Conservation (phyloP, 441 rosid genomes). For the Euphorbia celastroides region DNA sequence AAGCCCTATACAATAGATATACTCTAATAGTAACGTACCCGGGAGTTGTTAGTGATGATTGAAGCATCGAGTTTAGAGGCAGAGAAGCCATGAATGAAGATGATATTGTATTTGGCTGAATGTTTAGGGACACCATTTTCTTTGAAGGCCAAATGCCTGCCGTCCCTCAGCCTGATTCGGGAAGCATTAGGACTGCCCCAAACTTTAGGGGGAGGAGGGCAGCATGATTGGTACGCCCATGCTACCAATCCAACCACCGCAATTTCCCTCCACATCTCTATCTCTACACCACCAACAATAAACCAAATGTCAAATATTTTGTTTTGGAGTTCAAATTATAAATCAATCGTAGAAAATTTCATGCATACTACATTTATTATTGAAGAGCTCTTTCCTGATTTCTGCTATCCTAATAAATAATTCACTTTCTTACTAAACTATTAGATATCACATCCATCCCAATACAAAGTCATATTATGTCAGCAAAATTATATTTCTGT, state of each 20-base stretch:
- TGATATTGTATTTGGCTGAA: conserved; percentile 44
- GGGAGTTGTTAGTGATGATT: conserved; percentile 22
- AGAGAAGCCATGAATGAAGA: conserved; percentile 52
- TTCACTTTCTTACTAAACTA: too few relatives aligned
- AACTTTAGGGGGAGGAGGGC: conserved; percentile 45
- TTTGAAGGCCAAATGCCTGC: conserved; percentile 66
- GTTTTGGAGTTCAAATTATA: too few relatives aligned
- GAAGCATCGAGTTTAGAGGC: conserved; percentile 33
- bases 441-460: too few relatives aligned
- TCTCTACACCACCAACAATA: too few relatives aligned
- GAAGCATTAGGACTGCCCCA: conserved; percentile 45
- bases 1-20: too few relatives aligned
- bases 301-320: too few relatives aligned
- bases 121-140: conserved; percentile 50
- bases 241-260: conserved; percentile 39
- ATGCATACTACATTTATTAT: too few relatives aligned
- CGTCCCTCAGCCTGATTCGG: conserved; percentile 68
- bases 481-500: too few relatives aligned
- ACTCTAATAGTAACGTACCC: conserved; percentile 31
- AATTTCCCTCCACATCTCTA: conserved; percentile 26
- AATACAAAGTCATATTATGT: too few relatives aligned
- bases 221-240: conserved; percentile 49
- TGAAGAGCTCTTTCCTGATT: too few relatives aligned
- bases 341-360: too few relatives aligned
- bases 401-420: too few relatives aligned